A percentile compares a stretch with the other conserved stretches of the same genome.
These are phyloP conservation scores for Pholiota molesta DNA, from an alignment of 768 basidiomycete species.

Conservation along the genomic window DNA sequence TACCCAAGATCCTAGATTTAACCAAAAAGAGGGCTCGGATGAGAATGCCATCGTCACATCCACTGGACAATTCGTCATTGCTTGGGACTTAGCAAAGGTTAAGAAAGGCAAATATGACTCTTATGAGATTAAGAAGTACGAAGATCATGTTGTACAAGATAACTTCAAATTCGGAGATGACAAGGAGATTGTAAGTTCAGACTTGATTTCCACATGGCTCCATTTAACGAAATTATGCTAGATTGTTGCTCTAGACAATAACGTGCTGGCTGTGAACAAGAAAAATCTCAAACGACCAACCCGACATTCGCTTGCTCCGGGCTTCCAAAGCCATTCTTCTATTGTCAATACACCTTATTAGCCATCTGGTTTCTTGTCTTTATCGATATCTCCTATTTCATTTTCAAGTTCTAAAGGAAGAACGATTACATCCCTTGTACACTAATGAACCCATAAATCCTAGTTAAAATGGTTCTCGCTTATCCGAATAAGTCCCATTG, in stretches of 20 bases:
- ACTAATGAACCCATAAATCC: not conserved
- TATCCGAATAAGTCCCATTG: slow-evolving; percentile 5
- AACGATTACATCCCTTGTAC: slow-evolving; percentile 4
- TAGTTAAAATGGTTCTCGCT: slow-evolving; percentile 4
- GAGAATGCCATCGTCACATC: slow-evolving; percentile 97
- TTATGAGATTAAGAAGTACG: slow-evolving; percentile 97
- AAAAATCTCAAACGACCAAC: slow-evolving; percentile 86
- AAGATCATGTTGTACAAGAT: slow-evolving; percentile 94
- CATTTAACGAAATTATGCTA: slow-evolving; percentile 31
- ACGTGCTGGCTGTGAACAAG: slow-evolving; percentile 95
- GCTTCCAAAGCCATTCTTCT: slow-evolving; percentile 52
- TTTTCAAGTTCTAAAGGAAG: not conserved
- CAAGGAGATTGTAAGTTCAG: slow-evolving; percentile 80
- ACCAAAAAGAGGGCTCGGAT: slow-evolving; percentile 82
- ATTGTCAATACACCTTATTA: slow-evolving; percentile 74
- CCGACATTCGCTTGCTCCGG: slow-evolving; percentile 65
- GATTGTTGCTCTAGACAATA: slow-evolving; percentile 95
- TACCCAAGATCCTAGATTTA: slow-evolving; percentile 65
- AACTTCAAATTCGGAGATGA: slow-evolving; percentile 98
- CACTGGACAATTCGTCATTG: slow-evolving; percentile 88
- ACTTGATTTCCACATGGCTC: slow-evolving; percentile 4
- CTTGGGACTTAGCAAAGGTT: slow-evolving; percentile 97
- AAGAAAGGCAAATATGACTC: slow-evolving; percentile 90
- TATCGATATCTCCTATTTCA: slow-evolving; percentile 13
- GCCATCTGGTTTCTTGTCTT: slow-evolving; percentile 16